phyloP scores from a whole-genome alignment of 352 stramenopile species.

The Aphanomyces invadans region DNA sequence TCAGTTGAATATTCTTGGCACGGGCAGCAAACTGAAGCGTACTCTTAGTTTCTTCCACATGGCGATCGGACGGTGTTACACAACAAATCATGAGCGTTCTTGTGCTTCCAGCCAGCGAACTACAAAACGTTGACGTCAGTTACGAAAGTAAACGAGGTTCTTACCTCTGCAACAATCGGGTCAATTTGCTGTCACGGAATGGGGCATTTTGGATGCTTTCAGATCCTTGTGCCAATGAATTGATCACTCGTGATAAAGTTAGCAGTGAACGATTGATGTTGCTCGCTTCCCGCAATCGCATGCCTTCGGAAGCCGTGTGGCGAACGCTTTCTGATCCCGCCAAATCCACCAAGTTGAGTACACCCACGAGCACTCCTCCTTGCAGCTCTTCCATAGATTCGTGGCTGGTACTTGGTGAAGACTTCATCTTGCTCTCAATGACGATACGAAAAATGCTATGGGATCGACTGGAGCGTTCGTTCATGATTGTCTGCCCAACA shows the following conservation, averaged over 20 bases:
- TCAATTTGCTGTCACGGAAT: slow-evolving; percentile 88
- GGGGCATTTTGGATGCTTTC: slow-evolving; percentile 30
- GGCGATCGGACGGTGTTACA: slow-evolving; percentile 42
- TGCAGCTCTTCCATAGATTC: not conserved
- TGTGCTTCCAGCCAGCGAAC: slow-evolving; percentile 86
- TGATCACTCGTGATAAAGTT: slow-evolving; percentile 93
- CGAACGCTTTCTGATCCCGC: slow-evolving; percentile 95
- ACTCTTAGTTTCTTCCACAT: slow-evolving; percentile 76
- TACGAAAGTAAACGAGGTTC: not conserved
- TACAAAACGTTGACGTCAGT: slow-evolving; percentile 29
- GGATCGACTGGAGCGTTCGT: slow-evolving; percentile 68
- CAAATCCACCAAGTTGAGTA: slow-evolving; percentile 83
- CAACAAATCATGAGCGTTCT: slow-evolving; percentile 83
- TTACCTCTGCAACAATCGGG: slow-evolving; percentile 79
- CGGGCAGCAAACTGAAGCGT: slow-evolving; percentile 90
- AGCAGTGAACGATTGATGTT: slow-evolving; percentile 97
- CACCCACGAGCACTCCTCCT: slow-evolving; percentile 28
- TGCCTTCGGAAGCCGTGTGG: slow-evolving; percentile 91
- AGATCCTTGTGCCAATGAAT: slow-evolving; percentile 46
- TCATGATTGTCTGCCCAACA: slow-evolving; percentile 69
- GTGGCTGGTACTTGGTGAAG: not conserved
- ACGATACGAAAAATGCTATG: slow-evolving; percentile 80
- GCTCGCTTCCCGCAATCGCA: slow-evolving; percentile 91
- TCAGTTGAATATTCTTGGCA: slow-evolving; percentile 85
- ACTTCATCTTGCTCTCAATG: slow-evolving; percentile 46